A percentile compares a stretch with the other conserved stretches of the same genome.
Conservation (phyloP, 2,329 filamentous ascomycete species). For the Aspergillus ochraceus region DNA sequence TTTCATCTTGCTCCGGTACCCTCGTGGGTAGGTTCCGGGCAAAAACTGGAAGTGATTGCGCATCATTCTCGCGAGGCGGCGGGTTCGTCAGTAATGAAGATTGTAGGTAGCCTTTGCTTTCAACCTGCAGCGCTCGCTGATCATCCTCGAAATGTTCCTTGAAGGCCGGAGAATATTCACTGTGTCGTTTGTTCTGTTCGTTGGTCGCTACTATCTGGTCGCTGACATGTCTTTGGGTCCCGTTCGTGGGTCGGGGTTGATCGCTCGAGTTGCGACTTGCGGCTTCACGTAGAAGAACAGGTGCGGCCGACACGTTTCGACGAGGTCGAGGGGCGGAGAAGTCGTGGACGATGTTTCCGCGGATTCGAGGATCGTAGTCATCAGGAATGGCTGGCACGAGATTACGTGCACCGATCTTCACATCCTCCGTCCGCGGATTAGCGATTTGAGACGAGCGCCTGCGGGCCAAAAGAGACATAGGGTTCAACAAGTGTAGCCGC, state of each 20-base stretch:
- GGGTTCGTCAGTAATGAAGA: constrained; percentile 37
- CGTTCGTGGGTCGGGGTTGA: constrained; percentile 9
- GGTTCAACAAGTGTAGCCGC: constrained; percentile 58
- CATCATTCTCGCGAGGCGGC: constrained; percentile 28
- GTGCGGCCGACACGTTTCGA: constrained; percentile 32
- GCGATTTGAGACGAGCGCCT: constrained; percentile 56
- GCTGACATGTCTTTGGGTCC: constrained; percentile 11
- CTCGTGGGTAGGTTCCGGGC: constrained; percentile 43
- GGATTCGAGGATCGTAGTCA: constrained; percentile 63
- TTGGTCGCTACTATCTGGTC: constrained; percentile 16
- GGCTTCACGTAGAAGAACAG: constrained; percentile 18
- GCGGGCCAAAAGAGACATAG: constrained; percentile 60
- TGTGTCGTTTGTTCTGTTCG: constrained; percentile 34
- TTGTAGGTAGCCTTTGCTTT: constrained; percentile 45
- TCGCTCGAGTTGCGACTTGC: constrained; percentile 13
- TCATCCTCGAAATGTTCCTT: constrained; percentile 61
- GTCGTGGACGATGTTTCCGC: constrained; percentile 64
- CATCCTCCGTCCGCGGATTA: constrained; percentile 51
- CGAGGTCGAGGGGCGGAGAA: constrained; percentile 61
- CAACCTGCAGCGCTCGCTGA: constrained; percentile 38
- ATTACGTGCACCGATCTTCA: constrained; percentile 50
- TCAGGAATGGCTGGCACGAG: constrained; percentile 55
- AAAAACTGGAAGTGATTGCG: constrained; percentile 42
- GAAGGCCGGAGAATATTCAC: constrained; percentile 59
- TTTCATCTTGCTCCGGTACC: constrained; percentile 26